A percentile compares a stretch with the other conserved stretches of the same genome.
Evolutionary conservation across 176 grass and related monocot species (phyloP).

Genomic region (Zea luxurians): DNA sequence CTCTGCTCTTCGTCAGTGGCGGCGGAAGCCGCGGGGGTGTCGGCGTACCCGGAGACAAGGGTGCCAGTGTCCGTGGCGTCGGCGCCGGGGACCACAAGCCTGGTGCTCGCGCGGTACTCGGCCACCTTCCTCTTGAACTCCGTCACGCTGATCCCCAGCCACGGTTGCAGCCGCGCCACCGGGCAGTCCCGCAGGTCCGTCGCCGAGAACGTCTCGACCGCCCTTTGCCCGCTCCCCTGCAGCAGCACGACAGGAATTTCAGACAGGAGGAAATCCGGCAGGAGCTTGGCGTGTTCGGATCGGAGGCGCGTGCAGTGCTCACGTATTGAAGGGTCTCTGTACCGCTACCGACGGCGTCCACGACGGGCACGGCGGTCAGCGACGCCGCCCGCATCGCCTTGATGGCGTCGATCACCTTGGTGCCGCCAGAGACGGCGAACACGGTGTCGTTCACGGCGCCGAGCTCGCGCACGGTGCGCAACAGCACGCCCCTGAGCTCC

Average conservation of each 20-base stretch:
- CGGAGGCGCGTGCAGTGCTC: background rate
- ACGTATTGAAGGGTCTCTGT: slow-evolving; percentile 52
- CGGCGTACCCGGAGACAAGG: background rate
- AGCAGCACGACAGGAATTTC: background rate
- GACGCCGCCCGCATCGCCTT: slow-evolving; percentile 65
- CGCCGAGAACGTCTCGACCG: slow-evolving; percentile 76
- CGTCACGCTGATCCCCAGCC: slow-evolving; percentile 49
- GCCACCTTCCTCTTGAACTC: slow-evolving; percentile 74
- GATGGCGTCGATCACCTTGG: slow-evolving; percentile 63
- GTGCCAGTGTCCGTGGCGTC: background rate
- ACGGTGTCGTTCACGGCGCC: slow-evolving; percentile 64
- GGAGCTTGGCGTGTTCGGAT: background rate
- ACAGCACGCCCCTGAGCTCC: slow-evolving; percentile 55
- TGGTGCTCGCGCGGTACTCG: slow-evolving; percentile 24
- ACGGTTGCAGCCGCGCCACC: slow-evolving; percentile 49
- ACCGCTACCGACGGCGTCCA: slow-evolving; percentile 28
- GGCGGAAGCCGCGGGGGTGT: background rate
- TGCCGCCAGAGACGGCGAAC: slow-evolving; percentile 45
- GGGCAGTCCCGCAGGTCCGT: slow-evolving; percentile 70
- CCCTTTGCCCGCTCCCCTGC: slow-evolving; percentile 68
- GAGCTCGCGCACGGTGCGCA: slow-evolving; percentile 48
- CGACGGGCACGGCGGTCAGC: slow-evolving; percentile 77
- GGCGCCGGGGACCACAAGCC: slow-evolving; percentile 5
- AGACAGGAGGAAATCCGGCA: background rate
- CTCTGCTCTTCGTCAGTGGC: background rate